Evolutionary conservation across 1,139 yeast genomes (phyloP).

Genomic region (Lodderomyces metapsilosis): DNA sequence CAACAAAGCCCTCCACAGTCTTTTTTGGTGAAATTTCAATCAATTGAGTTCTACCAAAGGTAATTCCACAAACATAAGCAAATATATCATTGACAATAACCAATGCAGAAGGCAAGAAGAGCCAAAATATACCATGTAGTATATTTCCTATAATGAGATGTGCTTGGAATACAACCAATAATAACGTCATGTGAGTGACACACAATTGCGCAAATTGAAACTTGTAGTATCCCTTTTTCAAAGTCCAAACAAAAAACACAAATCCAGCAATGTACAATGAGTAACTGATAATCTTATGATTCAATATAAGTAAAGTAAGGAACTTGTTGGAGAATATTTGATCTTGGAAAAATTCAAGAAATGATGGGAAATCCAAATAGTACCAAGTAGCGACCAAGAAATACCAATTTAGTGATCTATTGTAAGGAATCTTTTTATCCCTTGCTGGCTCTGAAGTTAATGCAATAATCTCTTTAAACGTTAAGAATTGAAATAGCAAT

Average conservation of each 20-base stretch:
- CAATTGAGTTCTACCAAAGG: constrained; percentile 90
- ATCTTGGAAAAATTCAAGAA: constrained; percentile 60
- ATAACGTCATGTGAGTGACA: constrained; percentile 89
- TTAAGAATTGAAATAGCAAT: constrained; percentile 70
- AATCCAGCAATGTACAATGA: constrained; percentile 85
- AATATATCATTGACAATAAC: constrained; percentile 94
- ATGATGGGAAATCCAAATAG: constrained; percentile 83
- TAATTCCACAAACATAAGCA: constrained; percentile 95
- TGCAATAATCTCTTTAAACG: constrained; percentile 87
- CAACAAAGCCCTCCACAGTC: constrained; percentile 95
- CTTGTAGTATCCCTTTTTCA: constrained; percentile 84
- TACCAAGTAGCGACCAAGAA: constrained; percentile 77
- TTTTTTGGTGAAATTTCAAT: constrained; percentile 95
- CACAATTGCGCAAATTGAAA: constrained; percentile 95
- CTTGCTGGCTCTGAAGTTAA: constrained; percentile 84
- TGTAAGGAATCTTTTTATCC: constrained; percentile 79
- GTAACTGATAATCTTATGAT: constrained; percentile 84
- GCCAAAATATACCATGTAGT: constrained; percentile 91
- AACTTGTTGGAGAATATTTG: constrained; percentile 41
- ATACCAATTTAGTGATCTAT: constrained; percentile 88
- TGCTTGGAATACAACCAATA: constrained; percentile 90
- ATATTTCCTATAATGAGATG: constrained; percentile 90
- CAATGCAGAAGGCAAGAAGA: constrained; percentile 83
- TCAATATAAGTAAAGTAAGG: constrained; percentile 47
- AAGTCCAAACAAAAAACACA: constrained; percentile 83